Evolutionary conservation across 2,329 filamentous ascomycete species (phyloP), one percentile per base, ranked within the genome.

Genomic region (Penicillium sp.): DNA sequence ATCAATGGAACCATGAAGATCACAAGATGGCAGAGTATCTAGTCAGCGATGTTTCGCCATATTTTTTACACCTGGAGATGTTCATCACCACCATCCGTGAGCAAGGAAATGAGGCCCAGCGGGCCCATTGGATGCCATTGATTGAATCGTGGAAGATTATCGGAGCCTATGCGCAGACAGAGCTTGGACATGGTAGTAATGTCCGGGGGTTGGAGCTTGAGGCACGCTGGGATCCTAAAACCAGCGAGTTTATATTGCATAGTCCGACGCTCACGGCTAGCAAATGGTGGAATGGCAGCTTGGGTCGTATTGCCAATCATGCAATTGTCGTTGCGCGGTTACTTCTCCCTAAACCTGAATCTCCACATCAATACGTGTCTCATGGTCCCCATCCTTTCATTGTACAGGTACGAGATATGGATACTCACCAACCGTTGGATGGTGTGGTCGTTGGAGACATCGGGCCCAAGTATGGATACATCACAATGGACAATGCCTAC

Each of bases 241-340:
- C 68, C 6, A 77, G 77, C 55, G 74, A 79, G 31, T 82, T 82
- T 55, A 69, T 78, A 29, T 70, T 82, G 14, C 79, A 82, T 64
- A 81, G 79, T 57, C 80, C 80, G 11, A 77, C 77, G 25, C 64
- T 82, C 20, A 82, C 80, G 1, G 77, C 80, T 2, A 81, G 76
- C 60, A 82, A 82, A 66, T 82, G 79, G 79, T 82, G 80, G 80
- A 82, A 82, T 64, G 80, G 80, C 1, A 75, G 75, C 1, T 73
- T 82, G 69, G 80, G 80, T 2, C 70, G 79, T 23, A 81, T 78
- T n/a, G 80, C 80, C n/a, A 82, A 80, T 53, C 79, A 82, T 71
- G 77, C 80, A 26, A 81, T 83, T 56, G 79, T 82, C 1, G 78
- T 82, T 18, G 80, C 80, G 37, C 81, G 82, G 56, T 66, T 82